phyloP scores from a whole-genome alignment of 1,284 basidiomycete species.

The Entoloma clypeatum region DNA sequence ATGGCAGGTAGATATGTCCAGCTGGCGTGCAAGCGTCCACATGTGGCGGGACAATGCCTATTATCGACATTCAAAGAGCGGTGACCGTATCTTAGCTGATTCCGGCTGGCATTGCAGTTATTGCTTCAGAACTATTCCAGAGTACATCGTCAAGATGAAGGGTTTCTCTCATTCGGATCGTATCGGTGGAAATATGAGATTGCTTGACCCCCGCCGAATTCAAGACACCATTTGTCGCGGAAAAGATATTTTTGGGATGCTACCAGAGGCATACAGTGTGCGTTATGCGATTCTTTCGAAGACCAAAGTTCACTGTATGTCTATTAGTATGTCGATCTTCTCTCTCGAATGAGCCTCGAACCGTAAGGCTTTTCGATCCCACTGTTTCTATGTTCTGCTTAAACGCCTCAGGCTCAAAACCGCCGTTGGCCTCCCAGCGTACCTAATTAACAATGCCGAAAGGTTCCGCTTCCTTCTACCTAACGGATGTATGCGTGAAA shows the following conservation, averaged over 20 bases:
- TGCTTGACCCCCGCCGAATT: slow-evolving; percentile 50
- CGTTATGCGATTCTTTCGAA: slow-evolving; percentile 22
- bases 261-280: slow-evolving; percentile 60
- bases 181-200: slow-evolving; percentile 49
- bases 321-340: slow-evolving; percentile 46
- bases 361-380: slow-evolving; percentile 36
- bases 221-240: slow-evolving; percentile 60
- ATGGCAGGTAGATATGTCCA: slow-evolving; percentile 50
- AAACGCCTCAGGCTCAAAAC: slow-evolving; percentile 32
- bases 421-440: slow-evolving; percentile 51
- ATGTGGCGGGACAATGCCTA: slow-evolving; percentile 37
- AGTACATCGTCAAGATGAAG: slow-evolving; percentile 61
- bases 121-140: slow-evolving; percentile 59
- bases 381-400: background rate
- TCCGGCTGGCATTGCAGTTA: slow-evolving; percentile 62
- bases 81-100: slow-evolving; percentile 53
- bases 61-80: slow-evolving; percentile 57
- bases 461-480: slow-evolving; percentile 56
- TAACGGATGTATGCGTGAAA: slow-evolving; percentile 47
- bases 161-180: slow-evolving; percentile 67
- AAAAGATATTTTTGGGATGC: slow-evolving; percentile 63
- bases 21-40: slow-evolving; percentile 57
- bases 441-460: slow-evolving; percentile 47
- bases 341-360: slow-evolving; percentile 47
- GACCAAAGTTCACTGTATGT: slow-evolving; percentile 8